phyloP scores from a whole-genome alignment of 2,329 filamentous ascomycete species.

The Fusarium citri region DNA sequence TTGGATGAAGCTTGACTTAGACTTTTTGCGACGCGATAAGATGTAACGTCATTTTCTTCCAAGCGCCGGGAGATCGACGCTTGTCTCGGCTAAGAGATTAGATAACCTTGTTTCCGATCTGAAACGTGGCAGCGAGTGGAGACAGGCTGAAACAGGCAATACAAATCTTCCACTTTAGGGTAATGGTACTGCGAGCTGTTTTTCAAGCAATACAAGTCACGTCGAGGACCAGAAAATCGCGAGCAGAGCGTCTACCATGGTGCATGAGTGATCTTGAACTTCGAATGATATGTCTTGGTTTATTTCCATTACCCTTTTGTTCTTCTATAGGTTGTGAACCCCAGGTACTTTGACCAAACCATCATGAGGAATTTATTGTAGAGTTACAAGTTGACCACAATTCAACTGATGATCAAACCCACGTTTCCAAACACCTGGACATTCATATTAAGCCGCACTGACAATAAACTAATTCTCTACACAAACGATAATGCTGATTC shows the following conservation, averaged over 20 bases:
- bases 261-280: too few species aligned
- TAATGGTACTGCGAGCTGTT: not conserved
- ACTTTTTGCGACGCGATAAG: accelerated
- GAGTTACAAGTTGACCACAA: too few species aligned
- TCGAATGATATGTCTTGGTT: too few species aligned
- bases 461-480: not conserved
- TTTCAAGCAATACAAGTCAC: not conserved
- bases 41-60: accelerated
- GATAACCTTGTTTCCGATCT: not conserved
- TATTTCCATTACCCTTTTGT: too few species aligned
- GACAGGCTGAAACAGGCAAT: not conserved
- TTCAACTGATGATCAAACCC: too few species aligned
- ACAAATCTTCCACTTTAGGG: not conserved
- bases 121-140: not conserved
- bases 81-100: not conserved
- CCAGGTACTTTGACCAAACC: too few species aligned
- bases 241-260: accelerated
- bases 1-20: not conserved
- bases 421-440: accelerated
- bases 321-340: too few species aligned
- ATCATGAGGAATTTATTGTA: too few species aligned
- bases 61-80: not conserved
- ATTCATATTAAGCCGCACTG: accelerated
- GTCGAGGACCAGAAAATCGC: not conserved
- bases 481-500: accelerated